Conservation (phyloP, 768 basidiomycete species). For the Rickenella mellea region DNA sequence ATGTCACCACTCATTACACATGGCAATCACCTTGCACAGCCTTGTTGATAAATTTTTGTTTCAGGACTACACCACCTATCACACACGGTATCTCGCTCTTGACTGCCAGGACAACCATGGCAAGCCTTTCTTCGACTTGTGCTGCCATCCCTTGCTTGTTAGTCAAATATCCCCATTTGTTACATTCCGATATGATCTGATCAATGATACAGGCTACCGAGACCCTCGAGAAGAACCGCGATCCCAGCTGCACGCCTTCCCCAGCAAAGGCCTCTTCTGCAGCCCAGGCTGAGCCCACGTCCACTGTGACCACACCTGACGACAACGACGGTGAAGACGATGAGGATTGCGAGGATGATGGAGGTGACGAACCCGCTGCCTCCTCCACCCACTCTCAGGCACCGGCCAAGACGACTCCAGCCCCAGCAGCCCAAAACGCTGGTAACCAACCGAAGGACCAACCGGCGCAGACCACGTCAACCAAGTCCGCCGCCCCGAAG, state of each 20-base stretch:
- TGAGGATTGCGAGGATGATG: conserved; percentile 16
- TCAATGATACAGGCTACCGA: conserved; percentile 33
- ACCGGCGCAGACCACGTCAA: conserved; percentile 1
- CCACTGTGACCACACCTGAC: conserved; percentile 14
- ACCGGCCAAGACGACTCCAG: conserved; percentile 3
- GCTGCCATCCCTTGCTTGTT: conserved; percentile 67
- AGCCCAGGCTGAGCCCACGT: conserved; percentile 13
- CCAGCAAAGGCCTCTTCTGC: conserved; percentile 8
- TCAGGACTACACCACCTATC: conserved; percentile 46
- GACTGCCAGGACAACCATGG: conserved; percentile 32
- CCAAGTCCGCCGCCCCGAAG: conserved; percentile 4
- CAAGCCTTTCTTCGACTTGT: conserved; percentile 46
- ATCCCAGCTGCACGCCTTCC: conserved; percentile 43
- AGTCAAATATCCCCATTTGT: conserved; percentile 11
- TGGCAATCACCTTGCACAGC: neutral
- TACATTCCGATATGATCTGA: neutral
- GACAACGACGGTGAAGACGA: neutral
- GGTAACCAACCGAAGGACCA: neutral
- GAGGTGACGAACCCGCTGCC: conserved; percentile 3
- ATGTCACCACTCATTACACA: conserved; percentile 1
- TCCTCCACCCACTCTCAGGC: neutral
- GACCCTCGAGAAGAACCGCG: conserved; percentile 35
- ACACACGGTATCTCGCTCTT: conserved; percentile 52
- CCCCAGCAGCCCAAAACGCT: conserved; percentile 3
- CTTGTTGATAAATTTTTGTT: conserved; percentile 4